phyloP scores from a whole-genome alignment of 2,329 filamentous ascomycete genomes.

The Pyricularia grisea region DNA sequence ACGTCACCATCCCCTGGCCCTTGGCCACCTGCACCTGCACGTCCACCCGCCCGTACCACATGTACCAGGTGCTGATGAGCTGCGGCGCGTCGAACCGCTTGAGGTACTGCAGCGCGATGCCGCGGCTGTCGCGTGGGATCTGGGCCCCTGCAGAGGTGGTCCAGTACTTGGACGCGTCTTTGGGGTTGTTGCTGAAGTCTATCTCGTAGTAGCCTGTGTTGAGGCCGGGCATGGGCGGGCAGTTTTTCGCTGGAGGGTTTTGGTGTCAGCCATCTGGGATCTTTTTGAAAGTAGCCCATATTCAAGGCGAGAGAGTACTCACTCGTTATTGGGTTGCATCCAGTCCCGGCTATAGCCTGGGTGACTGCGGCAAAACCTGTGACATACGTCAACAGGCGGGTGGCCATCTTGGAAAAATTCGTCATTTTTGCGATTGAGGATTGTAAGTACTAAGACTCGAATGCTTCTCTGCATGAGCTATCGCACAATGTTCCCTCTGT shows the following conservation, averaged over 20 bases:
- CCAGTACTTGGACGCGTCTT: slow-evolving; percentile 2
- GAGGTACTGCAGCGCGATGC: slow-evolving; percentile 1
- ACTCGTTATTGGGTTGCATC: background rate
- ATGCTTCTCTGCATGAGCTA: background rate
- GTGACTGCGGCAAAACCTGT: background rate
- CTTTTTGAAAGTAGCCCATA: background rate
- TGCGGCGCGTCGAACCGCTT: slow-evolving; percentile 31
- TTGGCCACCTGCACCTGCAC: slow-evolving; percentile 34
- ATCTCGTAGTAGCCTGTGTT: background rate
- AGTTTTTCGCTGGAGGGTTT: background rate
- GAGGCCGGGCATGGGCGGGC: background rate
- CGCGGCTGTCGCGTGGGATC: background rate
- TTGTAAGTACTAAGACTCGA: background rate
- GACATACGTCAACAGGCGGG: background rate
- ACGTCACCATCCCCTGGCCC: slow-evolving; percentile 38
- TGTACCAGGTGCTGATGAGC: slow-evolving; percentile 33
- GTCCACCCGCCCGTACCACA: slow-evolving; percentile 42
- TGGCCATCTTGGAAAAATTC: background rate
- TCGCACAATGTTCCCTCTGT: background rate
- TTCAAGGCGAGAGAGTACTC: background rate
- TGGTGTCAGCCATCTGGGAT: background rate
- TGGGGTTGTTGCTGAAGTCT: slow-evolving; percentile 9
- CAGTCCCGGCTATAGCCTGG: background rate
- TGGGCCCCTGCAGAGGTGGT: background rate
- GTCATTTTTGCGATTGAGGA: background rate